Base-by-base conservation (phyloP, 176 grass and related monocot genomes). In the Aegilops tauschii region DNA sequence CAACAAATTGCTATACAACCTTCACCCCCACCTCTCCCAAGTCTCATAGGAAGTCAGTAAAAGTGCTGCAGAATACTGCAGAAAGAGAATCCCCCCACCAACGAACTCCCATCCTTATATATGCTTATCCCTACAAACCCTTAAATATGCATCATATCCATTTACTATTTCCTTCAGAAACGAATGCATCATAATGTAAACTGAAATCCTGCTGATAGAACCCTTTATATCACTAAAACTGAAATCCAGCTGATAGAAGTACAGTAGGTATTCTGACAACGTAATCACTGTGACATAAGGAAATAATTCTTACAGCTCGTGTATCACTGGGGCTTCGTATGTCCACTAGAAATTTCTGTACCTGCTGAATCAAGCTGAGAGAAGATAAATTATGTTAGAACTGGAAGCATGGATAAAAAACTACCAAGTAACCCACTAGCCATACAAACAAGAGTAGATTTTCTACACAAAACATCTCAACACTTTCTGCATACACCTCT, bases 361-460 rank as follows among this genome's bases (percentile, higher is more conserved):
- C 77, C 79, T 94, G 94, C 76, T 99, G 90, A 90, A 96, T 94
- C 81, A 99, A 91, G 65, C 94, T 99, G 90, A 93, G 80, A 84
- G 61, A 91, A 90, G 68, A 82, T 80, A 72, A 69, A 83, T 37
- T 54, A 77, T 50, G 34, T 83, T 66, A 78, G 29, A 56, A 32
- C 61, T 62, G 61, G 28, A 85, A 64, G 16, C 36, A 86, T 52
- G 47, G 36, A 52, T 27, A 70, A 62, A 79, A 73, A 80, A 72
- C 5, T n/a, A 35, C 77, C 32, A 36, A 73, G 25, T 72, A 83
- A 82, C 29, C 6, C 65, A 81, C 75, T 63, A 40, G 81, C 85
- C 50, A 37, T 61, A 47, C 30, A 77, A 86, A 65, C 69, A 86
- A 81, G 18, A 13, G 68, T 71, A 79, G 5, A 83, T 79, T 16